Percentiles rank a stretch among this genome's conserved stretches.
Conservation (phyloP, 176 grass and related monocot genomes). For the Dendrocalamus sinicus region DNA sequence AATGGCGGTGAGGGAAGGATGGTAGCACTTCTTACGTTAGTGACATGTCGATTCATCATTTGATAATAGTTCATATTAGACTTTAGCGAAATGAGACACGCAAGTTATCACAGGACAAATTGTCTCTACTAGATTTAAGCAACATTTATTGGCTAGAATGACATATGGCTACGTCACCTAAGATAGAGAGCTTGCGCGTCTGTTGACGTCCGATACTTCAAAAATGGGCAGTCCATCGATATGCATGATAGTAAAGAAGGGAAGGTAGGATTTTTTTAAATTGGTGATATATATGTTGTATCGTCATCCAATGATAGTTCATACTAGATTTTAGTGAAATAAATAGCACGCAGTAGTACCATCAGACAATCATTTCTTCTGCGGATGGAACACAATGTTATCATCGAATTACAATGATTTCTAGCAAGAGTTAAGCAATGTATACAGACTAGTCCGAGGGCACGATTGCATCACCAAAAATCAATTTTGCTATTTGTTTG, state of each 20-base stretch:
- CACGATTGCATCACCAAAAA: background rate
- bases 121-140: background rate
- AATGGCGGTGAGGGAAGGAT: background rate
- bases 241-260: background rate
- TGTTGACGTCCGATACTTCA: background rate
- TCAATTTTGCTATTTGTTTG: too few species aligned
- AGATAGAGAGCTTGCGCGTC: background rate
- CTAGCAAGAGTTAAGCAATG: background rate
- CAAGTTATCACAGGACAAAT: background rate
- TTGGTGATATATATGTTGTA: background rate
- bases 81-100: background rate
- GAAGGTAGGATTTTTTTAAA: background rate
- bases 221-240: background rate
- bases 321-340: background rate
- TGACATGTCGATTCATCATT: background rate
- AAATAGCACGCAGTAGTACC: background rate
- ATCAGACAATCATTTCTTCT: background rate
- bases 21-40: background rate
- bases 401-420: background rate
- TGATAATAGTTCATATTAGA: background rate
- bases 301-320: rapidly evolving
- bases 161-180: background rate
- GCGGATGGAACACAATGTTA: background rate
- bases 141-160: background rate
- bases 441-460: background rate